A percentile compares a stretch with the other conserved stretches of the same genome.
Evolutionary conservation across 169 alveolate genomes (phyloP).

Genomic region (Pseudocohnilembus persalinus): DNA sequence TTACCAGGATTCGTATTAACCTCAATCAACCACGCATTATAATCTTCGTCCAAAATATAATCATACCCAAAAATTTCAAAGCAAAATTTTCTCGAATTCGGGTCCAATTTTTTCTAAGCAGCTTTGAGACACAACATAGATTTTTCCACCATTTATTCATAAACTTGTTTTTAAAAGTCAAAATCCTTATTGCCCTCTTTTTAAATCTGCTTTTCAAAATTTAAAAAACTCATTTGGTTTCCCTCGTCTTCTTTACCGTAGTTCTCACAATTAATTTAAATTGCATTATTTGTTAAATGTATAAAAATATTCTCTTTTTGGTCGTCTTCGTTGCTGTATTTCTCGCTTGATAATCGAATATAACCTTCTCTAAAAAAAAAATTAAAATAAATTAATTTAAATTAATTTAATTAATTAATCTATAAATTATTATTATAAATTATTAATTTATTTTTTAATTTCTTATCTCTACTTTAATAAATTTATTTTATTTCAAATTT

Average conservation of each 20-base stretch:
- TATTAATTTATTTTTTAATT: no score
- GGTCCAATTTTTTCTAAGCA: slow-evolving; percentile 34
- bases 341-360: slow-evolving; percentile 10
- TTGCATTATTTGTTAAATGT: slow-evolving; percentile 66
- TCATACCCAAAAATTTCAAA: slow-evolving; percentile 86
- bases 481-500: no score
- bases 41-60: slow-evolving; percentile 71
- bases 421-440: no score
- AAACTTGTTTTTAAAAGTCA: neutral
- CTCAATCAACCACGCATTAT: slow-evolving; percentile 70
- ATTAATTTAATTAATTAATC: no score
- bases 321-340: neutral
- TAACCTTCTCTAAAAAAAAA: slow-evolving; percentile 17
- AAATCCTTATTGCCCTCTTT: neutral
- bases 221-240: slow-evolving; percentile 17
- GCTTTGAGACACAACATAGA: slow-evolving; percentile 4
- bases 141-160: slow-evolving; percentile 9
- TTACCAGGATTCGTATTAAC: slow-evolving; percentile 75
- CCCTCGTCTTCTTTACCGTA: slow-evolving; percentile 56
- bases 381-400: no score
- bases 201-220: no score
- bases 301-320: slow-evolving; percentile 51
- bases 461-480: no score
- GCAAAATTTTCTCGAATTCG: slow-evolving; percentile 49
- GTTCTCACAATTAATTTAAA: slow-evolving; percentile 57